phyloP scores from a whole-genome alignment of 2,329 filamentous ascomycete genomes.

The Aspergillus ustus region DNA sequence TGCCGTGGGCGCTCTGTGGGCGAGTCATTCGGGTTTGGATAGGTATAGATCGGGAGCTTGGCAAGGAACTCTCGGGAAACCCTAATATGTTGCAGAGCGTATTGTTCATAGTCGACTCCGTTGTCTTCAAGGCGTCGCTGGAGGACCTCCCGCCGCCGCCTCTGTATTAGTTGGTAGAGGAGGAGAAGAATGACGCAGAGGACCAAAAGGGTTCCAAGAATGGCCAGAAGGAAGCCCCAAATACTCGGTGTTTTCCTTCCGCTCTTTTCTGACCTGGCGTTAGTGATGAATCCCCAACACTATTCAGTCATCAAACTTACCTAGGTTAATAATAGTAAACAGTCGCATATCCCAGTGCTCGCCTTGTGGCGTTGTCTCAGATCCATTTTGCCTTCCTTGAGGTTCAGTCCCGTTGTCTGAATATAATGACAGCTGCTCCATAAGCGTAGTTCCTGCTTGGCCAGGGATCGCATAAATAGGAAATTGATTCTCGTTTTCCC shows the following conservation, averaged over 20 bases:
- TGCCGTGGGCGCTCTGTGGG: not conserved
- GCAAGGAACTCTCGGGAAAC: constrained; percentile 75
- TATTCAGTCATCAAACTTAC: constrained; percentile 33
- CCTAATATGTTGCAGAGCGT: constrained; percentile 81
- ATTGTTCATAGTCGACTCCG: constrained; percentile 81
- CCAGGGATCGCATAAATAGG: constrained; percentile 84
- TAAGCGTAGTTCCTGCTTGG: constrained; percentile 67
- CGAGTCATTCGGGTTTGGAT: constrained; percentile 52
- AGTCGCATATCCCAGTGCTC: constrained; percentile 42
- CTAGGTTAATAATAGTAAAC: constrained; percentile 55
- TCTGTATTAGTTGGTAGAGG: constrained; percentile 77
- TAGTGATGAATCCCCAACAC: not conserved
- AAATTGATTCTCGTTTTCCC: constrained; percentile 72
- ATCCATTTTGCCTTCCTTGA: not conserved
- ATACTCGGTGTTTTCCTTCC: constrained; percentile 64
- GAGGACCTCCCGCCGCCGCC: constrained; percentile 69
- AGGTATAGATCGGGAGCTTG: constrained; percentile 78
- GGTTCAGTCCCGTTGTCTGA: constrained; percentile 68
- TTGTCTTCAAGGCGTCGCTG: constrained; percentile 73
- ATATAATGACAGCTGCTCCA: constrained; percentile 74
- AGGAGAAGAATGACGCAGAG: constrained; percentile 69
- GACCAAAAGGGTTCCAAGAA: constrained; percentile 76
- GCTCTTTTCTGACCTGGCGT: constrained; percentile 24
- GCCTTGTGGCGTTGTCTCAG: not conserved
- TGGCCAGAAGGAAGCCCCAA: constrained; percentile 80